Conservation (phyloP, 441 rosid genomes). For the Gossypium laxum region DNA sequence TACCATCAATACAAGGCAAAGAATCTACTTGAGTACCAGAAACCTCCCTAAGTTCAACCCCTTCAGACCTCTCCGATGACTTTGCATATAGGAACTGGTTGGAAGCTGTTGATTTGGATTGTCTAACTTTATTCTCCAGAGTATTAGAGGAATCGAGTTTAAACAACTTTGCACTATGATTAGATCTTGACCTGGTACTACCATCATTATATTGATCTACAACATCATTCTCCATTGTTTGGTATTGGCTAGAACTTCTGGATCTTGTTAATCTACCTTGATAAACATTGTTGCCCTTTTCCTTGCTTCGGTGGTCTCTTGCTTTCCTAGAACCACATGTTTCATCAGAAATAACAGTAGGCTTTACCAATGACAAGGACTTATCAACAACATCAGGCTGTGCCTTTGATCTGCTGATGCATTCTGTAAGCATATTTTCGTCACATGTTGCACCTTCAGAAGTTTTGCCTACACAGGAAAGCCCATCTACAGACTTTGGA, state of each 20-base stretch:
- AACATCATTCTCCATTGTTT: slow-evolving; percentile 10
- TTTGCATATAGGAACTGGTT: slow-evolving; percentile 8
- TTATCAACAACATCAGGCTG: slow-evolving; percentile 7
- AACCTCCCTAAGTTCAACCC: slow-evolving; percentile 18
- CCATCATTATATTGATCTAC: slow-evolving; percentile 13
- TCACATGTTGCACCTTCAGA: slow-evolving; percentile 22
- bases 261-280: slow-evolving; percentile 34
- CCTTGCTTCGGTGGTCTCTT: slow-evolving; percentile 25
- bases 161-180: slow-evolving; percentile 4
- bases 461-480: slow-evolving; percentile 21
- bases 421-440: slow-evolving; percentile 16
- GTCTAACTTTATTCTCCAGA: slow-evolving; percentile 2
- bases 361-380: slow-evolving; percentile 18
- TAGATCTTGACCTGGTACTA: slow-evolving; percentile 12
- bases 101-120: slow-evolving; percentile 10
- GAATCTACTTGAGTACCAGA: slow-evolving; percentile 13
- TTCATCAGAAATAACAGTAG: slow-evolving; percentile 20
- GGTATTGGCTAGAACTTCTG: slow-evolving; percentile 26
- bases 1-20: slow-evolving; percentile 17
- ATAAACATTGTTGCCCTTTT: slow-evolving; percentile 18
- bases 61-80: slow-evolving; percentile 20
- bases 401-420: slow-evolving; percentile 10
- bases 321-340: slow-evolving; percentile 23
- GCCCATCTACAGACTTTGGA: slow-evolving; percentile 23
- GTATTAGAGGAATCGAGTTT: slow-evolving; percentile 7